These are phyloP conservation scores for Oryza meridionalis DNA, from an alignment of 176 grass and related monocot genomes.

Conservation along the genomic window DNA sequence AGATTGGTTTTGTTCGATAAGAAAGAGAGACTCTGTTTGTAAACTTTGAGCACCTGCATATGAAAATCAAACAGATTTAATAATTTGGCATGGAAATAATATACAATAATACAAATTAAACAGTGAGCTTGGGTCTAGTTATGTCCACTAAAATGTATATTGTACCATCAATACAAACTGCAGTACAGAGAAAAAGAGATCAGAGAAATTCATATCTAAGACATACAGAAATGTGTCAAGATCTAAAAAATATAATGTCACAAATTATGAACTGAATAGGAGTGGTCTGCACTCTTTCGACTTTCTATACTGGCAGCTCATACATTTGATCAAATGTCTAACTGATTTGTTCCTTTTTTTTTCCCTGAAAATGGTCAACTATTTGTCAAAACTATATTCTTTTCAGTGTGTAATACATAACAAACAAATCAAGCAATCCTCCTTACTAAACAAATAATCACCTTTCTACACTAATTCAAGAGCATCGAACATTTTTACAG, in stretches of 20 bases:
- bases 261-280: conserved; percentile 5
- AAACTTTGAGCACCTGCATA: conserved; percentile 55
- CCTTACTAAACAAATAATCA: neutral
- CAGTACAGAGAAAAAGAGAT: neutral
- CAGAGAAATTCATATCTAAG: conserved; percentile 6
- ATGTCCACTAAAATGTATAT: conserved; percentile 2
- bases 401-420: neutral
- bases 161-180: neutral
- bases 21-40: conserved; percentile 64
- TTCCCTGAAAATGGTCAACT: neutral
- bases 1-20: conserved; percentile 43
- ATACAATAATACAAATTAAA: neutral
- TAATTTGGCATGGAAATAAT: neutral
- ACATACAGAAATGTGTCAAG: neutral
- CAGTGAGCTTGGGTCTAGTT: neutral
- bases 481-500: neutral
- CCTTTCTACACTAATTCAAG: neutral
- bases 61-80: conserved; percentile 38
- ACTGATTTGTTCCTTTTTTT: neutral
- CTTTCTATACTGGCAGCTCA: neutral
- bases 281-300: neutral
- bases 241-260: neutral
- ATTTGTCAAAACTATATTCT: neutral
- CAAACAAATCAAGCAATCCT: neutral
- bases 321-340: neutral